These are phyloP conservation scores for Pseudohyphozyma bogoriensis DNA, from an alignment of 768 basidiomycete genomes.

Conservation along the genomic window DNA sequence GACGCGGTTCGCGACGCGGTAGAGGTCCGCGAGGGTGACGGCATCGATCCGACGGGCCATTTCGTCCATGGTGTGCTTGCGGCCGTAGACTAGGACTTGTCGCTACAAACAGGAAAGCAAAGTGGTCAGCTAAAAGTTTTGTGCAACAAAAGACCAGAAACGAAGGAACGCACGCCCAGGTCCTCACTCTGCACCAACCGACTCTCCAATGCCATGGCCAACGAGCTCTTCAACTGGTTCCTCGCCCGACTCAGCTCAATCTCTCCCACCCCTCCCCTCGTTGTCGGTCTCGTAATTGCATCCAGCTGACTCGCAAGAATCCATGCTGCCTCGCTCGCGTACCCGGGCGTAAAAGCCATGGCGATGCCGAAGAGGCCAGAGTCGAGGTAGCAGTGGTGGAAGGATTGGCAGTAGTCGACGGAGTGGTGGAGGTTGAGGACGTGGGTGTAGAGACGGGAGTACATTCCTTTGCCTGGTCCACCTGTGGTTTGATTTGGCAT, in stretches of 20 bases:
- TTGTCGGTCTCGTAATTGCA: slow-evolving; percentile 54
- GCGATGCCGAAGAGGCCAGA: slow-evolving; percentile 86
- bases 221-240: slow-evolving; percentile 83
- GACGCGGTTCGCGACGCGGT: slow-evolving; percentile 62
- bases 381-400: slow-evolving; percentile 96
- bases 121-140: not conserved
- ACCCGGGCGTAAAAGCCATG: slow-evolving; percentile 66
- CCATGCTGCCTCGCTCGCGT: slow-evolving; percentile 55
- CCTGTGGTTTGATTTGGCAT: slow-evolving; percentile 42
- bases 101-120: slow-evolving; percentile 36
- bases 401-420: slow-evolving; percentile 88
- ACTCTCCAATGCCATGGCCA: slow-evolving; percentile 73
- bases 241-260: slow-evolving; percentile 74
- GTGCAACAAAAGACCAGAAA: not conserved
- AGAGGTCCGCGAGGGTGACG: slow-evolving; percentile 59
- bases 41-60: slow-evolving; percentile 80
- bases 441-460: slow-evolving; percentile 88
- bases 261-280: slow-evolving; percentile 37
- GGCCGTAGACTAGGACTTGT: slow-evolving; percentile 78
- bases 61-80: slow-evolving; percentile 75
- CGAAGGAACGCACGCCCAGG: slow-evolving; percentile 12
- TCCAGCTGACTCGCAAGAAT: slow-evolving; percentile 83
- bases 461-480: slow-evolving; percentile 98
- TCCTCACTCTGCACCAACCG: slow-evolving; percentile 35
- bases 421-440: slow-evolving; percentile 89